Evolutionary conservation across 2,329 filamentous ascomycete genomes (phyloP).

Genomic region (Thielaviopsis punctulata): DNA sequence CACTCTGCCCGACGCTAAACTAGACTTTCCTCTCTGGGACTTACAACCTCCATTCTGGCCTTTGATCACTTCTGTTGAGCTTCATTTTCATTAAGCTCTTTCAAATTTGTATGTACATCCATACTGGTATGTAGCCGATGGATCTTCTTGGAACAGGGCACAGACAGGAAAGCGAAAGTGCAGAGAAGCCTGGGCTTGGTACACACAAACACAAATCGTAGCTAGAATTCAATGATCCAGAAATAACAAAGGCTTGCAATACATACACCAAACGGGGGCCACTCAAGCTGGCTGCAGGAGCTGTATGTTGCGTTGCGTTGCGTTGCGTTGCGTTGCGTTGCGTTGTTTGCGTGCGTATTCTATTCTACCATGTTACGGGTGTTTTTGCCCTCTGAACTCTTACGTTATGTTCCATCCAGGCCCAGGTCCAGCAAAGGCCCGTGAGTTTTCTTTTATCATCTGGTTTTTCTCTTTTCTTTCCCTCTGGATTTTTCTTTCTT

Average conservation of each 20-base stretch:
- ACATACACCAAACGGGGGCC: not conserved
- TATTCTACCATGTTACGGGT: not conserved
- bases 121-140: too few species aligned
- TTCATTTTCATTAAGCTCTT: not conserved
- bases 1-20: not conserved
- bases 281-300: not conserved
- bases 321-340: not conserved
- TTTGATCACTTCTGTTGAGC: not conserved
- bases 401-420: too few species aligned
- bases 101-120: too few species aligned
- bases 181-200: not conserved
- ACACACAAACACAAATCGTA: not conserved
- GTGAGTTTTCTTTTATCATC: not conserved
- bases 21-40: not conserved
- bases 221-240: not conserved
- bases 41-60: not conserved
- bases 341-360: not conserved
- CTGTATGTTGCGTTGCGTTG: not conserved
- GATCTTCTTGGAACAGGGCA: not conserved
- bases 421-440: too few species aligned
- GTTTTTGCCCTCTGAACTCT: too few species aligned
- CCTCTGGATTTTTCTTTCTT: not conserved
- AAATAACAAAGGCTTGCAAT: not conserved
- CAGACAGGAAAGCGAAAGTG: not conserved
- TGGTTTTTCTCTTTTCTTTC: not conserved